Evolutionary conservation across 768 basidiomycete species (phyloP).

Genomic region (Rhizopogon vulgaris): DNA sequence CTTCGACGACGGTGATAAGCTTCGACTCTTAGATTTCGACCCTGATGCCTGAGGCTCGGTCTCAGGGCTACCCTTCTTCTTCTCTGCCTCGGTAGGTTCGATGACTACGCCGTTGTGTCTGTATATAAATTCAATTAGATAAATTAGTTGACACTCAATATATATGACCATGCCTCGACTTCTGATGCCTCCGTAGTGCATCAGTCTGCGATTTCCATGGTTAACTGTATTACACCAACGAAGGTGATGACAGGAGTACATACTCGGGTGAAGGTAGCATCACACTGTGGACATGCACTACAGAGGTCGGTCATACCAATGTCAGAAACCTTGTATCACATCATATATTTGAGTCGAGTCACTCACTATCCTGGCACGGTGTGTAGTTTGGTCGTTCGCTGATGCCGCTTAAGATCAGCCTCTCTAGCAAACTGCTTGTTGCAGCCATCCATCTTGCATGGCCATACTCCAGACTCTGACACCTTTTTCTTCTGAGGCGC

Average conservation of each 20-base stretch:
- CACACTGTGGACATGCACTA: constrained; percentile 74
- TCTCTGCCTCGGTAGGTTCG: constrained; percentile 34
- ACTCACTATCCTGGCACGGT: constrained; percentile 69
- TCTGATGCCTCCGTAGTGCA: constrained; percentile 73
- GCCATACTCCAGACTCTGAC: constrained; percentile 55
- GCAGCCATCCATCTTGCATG: constrained; percentile 77
- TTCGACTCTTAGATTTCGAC: constrained; percentile 45
- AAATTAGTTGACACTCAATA: constrained; percentile 2
- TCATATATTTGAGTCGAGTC: background rate
- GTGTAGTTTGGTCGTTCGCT: constrained; percentile 73
- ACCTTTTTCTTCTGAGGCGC: constrained; percentile 39
- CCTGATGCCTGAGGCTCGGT: constrained; percentile 29
- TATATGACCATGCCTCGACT: constrained; percentile 51
- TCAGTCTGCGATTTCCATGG: constrained; percentile 47
- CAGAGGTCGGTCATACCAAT: constrained; percentile 8
- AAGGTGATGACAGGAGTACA: constrained; percentile 22
- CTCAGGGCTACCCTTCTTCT: constrained; percentile 15
- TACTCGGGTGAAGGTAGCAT: constrained; percentile 75
- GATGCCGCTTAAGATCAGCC: constrained; percentile 77
- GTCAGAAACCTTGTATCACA: constrained; percentile 11
- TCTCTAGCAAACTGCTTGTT: constrained; percentile 79
- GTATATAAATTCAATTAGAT: constrained; percentile 2
- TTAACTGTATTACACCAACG: constrained; percentile 10
- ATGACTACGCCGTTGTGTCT: constrained; percentile 65
- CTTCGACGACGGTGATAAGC: constrained; percentile 40